Evolutionary conservation across 106 monocot species (phyloP).

Genomic region (Amphibolis antarctica): DNA sequence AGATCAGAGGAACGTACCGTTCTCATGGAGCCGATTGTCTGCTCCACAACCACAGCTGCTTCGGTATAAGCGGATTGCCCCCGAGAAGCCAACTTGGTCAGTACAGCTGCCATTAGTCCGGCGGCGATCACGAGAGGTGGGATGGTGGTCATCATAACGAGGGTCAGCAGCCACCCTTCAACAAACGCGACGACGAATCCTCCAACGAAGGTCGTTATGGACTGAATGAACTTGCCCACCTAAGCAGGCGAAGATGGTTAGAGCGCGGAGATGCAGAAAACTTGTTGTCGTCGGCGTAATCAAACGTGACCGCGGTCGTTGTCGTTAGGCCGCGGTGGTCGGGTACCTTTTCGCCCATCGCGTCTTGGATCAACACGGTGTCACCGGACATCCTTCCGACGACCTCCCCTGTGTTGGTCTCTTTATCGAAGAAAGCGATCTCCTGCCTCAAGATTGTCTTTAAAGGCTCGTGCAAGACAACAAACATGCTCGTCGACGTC

Average conservation of each 20-base stretch:
- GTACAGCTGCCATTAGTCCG: slow-evolving; percentile 28
- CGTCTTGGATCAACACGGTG: slow-evolving; percentile 69
- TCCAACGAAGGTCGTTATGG: slow-evolving; percentile 52
- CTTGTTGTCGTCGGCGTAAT: background rate
- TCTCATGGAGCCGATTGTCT: slow-evolving; percentile 69
- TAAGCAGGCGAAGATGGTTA: slow-evolving; percentile 2
- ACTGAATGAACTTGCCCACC: slow-evolving; percentile 63
- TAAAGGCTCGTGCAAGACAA: background rate
- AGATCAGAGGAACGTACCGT: slow-evolving; percentile 25
- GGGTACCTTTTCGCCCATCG: slow-evolving; percentile 70
- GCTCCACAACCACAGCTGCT: slow-evolving; percentile 52
- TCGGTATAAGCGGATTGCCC: slow-evolving; percentile 52
- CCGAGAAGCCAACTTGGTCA: slow-evolving; percentile 34
- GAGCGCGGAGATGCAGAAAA: background rate
- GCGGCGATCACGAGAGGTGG: slow-evolving; percentile 42
- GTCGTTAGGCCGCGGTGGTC: too few relatives aligned
- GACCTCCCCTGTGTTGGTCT: slow-evolving; percentile 55
- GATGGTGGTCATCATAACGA: slow-evolving; percentile 56
- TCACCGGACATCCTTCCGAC: slow-evolving; percentile 72
- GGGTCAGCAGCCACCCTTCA: slow-evolving; percentile 73
- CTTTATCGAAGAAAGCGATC: slow-evolving; percentile 69
- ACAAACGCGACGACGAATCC: slow-evolving; percentile 61
- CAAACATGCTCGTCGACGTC: background rate
- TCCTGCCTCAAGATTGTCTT: slow-evolving; percentile 36
- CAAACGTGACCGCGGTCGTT: background rate